Base-by-base conservation (phyloP, 768 basidiomycete species). In the Calvatia gigantea region DNA sequence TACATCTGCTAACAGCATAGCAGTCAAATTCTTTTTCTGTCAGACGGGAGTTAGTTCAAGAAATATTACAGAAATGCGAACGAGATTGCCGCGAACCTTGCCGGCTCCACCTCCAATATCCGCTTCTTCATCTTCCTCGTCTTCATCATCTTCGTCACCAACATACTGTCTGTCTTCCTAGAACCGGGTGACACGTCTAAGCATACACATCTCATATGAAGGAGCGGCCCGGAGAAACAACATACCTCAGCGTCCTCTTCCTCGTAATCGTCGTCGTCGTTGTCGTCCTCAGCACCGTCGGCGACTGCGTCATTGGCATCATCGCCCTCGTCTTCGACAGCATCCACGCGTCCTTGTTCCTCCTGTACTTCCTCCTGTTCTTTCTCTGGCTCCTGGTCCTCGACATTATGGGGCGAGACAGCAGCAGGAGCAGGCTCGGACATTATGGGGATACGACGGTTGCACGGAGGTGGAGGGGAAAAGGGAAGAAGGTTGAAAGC, bases 171-270 rank as follows among this genome's bases (percentile, higher is more conserved):
- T 32, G 17, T 29, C 54, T 32, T 41, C 54, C 54, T 56, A 44
- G n/a, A 23, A n/a, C n/a, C 29, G 17, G 29, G 17, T 42, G n/a
- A 43, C 17, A 39, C 14, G 6, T 19, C 21, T 56, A n/a, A 49
- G 29, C 19, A 23, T 23, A 33, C 23, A 2, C 27, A 32, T 39
- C 23, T 12, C 21, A 29, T 33, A 21, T 11, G n/a, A 44, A n/a
- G n/a, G n/a, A n/a, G n/a, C n/a, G n/a, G n/a, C n/a, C n/a, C n/a
- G n/a, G n/a, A n/a, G n/a, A n/a, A n/a, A n/a, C n/a, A n/a, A 33
- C 38, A 5, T 17, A 55, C 54, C 54, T 55, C 54, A 17, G 35
- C 25, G 15, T 56, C 51, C n/a, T 52, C 52, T 19, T 45, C 52
- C 17, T 54, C 43, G 12, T 54, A 37, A 25, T 56, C 27, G 37